These are phyloP conservation scores for Talaromyces ruber DNA, from an alignment of 495 filamentous ascomycete genomes.

Conservation along the genomic window DNA sequence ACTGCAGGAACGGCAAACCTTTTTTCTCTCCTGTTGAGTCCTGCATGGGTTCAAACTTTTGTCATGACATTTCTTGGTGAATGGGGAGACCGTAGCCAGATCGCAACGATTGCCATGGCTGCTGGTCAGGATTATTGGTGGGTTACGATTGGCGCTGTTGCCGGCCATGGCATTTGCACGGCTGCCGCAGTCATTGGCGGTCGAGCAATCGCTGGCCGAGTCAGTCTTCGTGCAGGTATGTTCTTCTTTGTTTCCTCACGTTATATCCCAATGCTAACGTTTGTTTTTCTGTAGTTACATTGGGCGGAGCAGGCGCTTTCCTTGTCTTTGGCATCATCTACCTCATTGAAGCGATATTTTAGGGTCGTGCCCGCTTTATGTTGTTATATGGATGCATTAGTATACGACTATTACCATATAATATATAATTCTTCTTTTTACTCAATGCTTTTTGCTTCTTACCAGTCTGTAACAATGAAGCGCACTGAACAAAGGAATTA, in stretches of 20 bases:
- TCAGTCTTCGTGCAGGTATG: slow-evolving; percentile 95
- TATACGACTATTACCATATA: neutral
- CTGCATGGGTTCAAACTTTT: slow-evolving; percentile 98
- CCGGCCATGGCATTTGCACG: slow-evolving; percentile 84
- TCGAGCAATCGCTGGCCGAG: slow-evolving; percentile 81
- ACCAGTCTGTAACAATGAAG: neutral
- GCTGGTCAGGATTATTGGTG: slow-evolving; percentile 98
- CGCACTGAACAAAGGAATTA: neutral
- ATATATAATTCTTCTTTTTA: slow-evolving; percentile 1
- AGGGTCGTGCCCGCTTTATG: slow-evolving; percentile 1
- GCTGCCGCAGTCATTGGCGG: slow-evolving; percentile 90
- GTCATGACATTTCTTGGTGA: slow-evolving; percentile 98
- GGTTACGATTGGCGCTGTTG: slow-evolving; percentile 85
- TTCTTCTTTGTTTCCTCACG: slow-evolving; percentile 17
- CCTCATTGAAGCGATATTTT: slow-evolving; percentile 68
- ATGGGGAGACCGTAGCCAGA: slow-evolving; percentile 96
- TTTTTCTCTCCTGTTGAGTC: slow-evolving; percentile 76
- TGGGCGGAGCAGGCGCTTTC: slow-evolving; percentile 91
- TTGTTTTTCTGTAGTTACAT: slow-evolving; percentile 55
- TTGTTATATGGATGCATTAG: neutral
- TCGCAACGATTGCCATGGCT: slow-evolving; percentile 98
- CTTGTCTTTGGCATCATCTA: slow-evolving; percentile 88
- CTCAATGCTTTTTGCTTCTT: neutral
- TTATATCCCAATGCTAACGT: slow-evolving; percentile 7
- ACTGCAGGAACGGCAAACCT: slow-evolving; percentile 73